These are phyloP conservation scores for Macrolepiota albuminosa DNA, from an alignment of 768 basidiomycete genomes.

Conservation along the genomic window DNA sequence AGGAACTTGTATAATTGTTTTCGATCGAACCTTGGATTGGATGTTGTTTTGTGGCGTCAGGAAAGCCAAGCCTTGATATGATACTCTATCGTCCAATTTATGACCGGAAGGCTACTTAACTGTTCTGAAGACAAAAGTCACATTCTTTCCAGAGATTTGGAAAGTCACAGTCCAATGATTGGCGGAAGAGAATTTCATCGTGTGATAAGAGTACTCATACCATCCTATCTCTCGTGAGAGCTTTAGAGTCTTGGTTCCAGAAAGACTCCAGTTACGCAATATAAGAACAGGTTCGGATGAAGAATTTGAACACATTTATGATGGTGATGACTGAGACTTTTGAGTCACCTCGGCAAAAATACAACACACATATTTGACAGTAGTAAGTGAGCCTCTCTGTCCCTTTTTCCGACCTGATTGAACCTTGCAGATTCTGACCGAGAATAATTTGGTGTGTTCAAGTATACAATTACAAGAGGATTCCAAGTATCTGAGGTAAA, in stretches of 20 bases:
- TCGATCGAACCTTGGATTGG: not conserved
- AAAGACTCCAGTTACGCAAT: too few species aligned
- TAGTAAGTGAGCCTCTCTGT: not conserved
- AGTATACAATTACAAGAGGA: conserved; percentile 2
- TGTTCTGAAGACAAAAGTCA: not conserved
- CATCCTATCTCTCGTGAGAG: too few species aligned
- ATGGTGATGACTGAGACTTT: too few species aligned
- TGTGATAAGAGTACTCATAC: not conserved
- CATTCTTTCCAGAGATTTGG: not conserved
- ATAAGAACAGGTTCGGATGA: too few species aligned
- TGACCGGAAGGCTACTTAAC: not conserved
- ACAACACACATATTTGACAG: not conserved
- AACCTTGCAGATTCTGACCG: not conserved
- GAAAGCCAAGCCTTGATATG: not conserved
- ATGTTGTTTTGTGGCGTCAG: not conserved
- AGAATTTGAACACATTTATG: too few species aligned
- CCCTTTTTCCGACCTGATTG: not conserved
- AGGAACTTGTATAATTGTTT: not conserved
- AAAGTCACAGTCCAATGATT: not conserved
- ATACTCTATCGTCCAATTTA: not conserved
- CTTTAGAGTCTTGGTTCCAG: too few species aligned
- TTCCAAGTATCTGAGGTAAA: not conserved
- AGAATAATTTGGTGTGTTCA: not conserved
- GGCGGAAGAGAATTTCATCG: not conserved
- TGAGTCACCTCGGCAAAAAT: too few species aligned